A percentile compares a stretch with the other conserved stretches of the same genome.
These are phyloP conservation scores for Acrocalymma vagum DNA, from an alignment of 2,329 filamentous ascomycete species.

Conservation along the genomic window DNA sequence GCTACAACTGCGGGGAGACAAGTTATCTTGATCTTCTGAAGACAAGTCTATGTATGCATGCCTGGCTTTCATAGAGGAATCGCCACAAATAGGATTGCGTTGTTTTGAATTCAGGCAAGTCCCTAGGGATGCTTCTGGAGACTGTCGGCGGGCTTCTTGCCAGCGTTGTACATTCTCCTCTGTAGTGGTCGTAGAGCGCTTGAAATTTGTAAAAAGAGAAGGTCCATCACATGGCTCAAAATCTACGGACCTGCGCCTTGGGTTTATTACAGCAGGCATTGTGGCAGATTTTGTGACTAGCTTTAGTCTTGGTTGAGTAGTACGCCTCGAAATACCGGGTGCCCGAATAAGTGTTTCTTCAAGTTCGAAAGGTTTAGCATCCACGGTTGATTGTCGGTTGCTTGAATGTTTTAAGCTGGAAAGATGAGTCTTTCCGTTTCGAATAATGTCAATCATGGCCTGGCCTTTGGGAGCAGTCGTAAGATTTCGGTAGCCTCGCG, in stretches of 20 bases:
- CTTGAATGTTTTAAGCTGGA: no score
- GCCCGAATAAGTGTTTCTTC: slow-evolving; percentile 27
- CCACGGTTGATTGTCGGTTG: slow-evolving; percentile 6
- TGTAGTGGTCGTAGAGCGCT: slow-evolving; percentile 32
- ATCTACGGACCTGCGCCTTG: slow-evolving; percentile 14
- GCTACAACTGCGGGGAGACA: no score
- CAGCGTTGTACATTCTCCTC: slow-evolving; percentile 30
- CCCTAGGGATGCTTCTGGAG: background rate
- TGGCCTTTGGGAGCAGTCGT: slow-evolving; percentile 76
- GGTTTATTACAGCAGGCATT: slow-evolving; percentile 19
- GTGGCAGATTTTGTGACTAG: slow-evolving; percentile 31
- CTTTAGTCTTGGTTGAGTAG: slow-evolving; percentile 16
- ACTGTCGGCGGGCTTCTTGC: slow-evolving; percentile 11
- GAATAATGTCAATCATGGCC: slow-evolving; percentile 67
- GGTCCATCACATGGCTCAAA: slow-evolving; percentile 28
- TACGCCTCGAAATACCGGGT: slow-evolving; percentile 31
- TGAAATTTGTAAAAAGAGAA: slow-evolving; percentile 30
- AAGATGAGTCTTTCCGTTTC: slow-evolving; percentile 23
- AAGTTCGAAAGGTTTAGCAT: background rate
- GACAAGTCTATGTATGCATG: slow-evolving; percentile 29
- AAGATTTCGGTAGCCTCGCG: slow-evolving; percentile 74
- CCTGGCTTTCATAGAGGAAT: slow-evolving; percentile 8
- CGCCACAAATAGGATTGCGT: slow-evolving; percentile 27
- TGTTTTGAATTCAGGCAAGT: no score
- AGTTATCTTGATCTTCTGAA: no score